These are phyloP conservation scores for Chrysanthemum makinoi DNA, from an alignment of 129 eudicot genomes.

Conservation along the genomic window DNA sequence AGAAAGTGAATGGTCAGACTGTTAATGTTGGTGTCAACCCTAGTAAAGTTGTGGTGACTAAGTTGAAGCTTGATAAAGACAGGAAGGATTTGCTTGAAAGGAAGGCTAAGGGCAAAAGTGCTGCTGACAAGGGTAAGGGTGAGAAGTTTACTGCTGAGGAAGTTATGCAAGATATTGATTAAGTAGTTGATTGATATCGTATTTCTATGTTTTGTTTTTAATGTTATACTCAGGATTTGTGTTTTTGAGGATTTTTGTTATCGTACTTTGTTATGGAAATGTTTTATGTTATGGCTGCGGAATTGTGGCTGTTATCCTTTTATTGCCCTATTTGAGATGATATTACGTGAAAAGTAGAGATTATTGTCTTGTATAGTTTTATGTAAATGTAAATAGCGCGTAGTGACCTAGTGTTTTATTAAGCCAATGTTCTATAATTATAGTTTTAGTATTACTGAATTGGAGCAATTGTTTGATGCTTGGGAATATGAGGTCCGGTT, in stretches of 20 bases:
- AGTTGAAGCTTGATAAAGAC: conserved; percentile 39
- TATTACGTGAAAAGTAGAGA: too few species aligned
- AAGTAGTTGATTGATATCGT: conserved; percentile 13
- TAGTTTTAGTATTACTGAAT: not conserved
- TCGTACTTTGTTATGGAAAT: conserved; percentile 10
- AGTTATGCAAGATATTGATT: conserved; percentile 42
- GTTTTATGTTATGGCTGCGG: not conserved
- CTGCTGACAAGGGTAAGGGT: conserved; percentile 30
- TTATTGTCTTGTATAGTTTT: too few species aligned
- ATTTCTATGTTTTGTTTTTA: not conserved
- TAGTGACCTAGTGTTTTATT: not conserved
- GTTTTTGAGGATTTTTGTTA: conserved; percentile 10
- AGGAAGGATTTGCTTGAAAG: conserved; percentile 39
- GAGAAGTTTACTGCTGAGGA: conserved; percentile 33
- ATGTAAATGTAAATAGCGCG: too few species aligned
- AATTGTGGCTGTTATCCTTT: not conserved
- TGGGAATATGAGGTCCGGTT: too few species aligned
- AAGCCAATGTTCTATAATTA: not conserved
- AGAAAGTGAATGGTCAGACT: conserved; percentile 36
- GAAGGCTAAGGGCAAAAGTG: conserved; percentile 33
- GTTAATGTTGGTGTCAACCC: conserved; percentile 35
- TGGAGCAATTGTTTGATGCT: not conserved
- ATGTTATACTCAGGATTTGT: conserved; percentile 24
- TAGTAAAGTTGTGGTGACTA: conserved; percentile 29
- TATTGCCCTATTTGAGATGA: not conserved